Conservation (phyloP, 352 stramenopile genomes). For the Globisporangium emineosum region DNA sequence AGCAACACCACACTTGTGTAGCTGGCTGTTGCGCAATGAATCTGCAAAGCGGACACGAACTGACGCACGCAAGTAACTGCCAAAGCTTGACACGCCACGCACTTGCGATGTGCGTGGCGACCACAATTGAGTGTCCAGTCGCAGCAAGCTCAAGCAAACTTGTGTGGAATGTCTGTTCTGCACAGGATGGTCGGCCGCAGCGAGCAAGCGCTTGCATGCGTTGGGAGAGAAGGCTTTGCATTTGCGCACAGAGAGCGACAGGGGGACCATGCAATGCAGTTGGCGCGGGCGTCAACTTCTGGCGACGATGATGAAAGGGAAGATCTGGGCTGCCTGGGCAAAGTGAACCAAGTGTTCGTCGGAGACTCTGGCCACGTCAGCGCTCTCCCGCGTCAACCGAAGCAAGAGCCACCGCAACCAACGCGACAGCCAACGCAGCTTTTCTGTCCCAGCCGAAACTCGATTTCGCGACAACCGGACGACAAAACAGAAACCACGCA, state of each 20-base stretch:
- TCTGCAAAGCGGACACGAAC: neutral
- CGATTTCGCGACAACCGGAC: constrained; percentile 9
- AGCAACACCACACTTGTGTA: neutral
- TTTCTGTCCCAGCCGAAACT: constrained; percentile 11
- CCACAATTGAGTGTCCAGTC: neutral
- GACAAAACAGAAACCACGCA: constrained; percentile 8
- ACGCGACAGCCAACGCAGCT: neutral
- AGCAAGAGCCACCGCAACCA: neutral
- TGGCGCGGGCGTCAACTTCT: no score
- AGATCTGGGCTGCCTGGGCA: neutral
- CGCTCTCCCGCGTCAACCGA: no score
- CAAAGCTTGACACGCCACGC: neutral
- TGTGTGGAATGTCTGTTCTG: no score
- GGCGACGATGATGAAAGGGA: no score
- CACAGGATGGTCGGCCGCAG: no score
- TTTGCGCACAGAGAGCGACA: neutral
- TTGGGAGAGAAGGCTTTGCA: neutral
- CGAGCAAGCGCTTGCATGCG: no score
- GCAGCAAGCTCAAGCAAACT: no score
- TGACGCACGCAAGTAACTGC: neutral
- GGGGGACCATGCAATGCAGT: no score
- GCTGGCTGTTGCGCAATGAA: neutral
- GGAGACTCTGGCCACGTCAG: neutral
- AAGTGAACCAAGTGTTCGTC: neutral
- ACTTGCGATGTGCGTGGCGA: neutral